Evolutionary conservation across 768 basidiomycete species (phyloP), one percentile per base, ranked within the genome.

Genomic region (Leccinum rimulosum): DNA sequence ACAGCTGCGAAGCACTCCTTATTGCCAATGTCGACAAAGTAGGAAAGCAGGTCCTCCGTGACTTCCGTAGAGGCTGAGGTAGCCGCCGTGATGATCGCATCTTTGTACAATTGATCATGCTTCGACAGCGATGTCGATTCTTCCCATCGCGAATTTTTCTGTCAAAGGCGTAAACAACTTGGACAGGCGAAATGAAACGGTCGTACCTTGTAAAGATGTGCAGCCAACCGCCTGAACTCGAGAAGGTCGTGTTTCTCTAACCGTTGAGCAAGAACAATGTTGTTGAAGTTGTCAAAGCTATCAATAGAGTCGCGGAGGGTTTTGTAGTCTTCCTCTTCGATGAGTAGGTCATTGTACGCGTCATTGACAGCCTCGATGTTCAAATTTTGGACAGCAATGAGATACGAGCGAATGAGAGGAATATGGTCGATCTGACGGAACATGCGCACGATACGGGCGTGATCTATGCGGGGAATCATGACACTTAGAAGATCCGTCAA

Each of bases 281-380:
- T 93, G 75, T 98, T 92, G 79, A 97, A 99, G 76, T 97, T 98
- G 76, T 98, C 95, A 70, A 97, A 95, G 73, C 95, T 95, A 76
- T 98, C 96, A 54, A 98, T 95, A 10, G 93, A 95, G 73, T 97
- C 97, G 9, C 96, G 91, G 8, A 99, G 84, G 0, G 96, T 98
- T 75, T 96, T 94, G 80, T 95, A 93, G 71, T 99, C 96, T 75
- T 99, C 97, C 73, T 99, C 97, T 73, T 99, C 97, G 60, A 99
- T 98, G 47, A 98, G 81, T n/a, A 99, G 79, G 68, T 94, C 91
- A 68, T 98, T 98, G 78, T 97, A 98, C 8, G 96, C 95, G 64
- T 97, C 95, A 69, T 99, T 99, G 69, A 99, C 93, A 15, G 95
- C 93, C 70, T 95, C 93, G 50, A 98, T 85, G 74, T 99, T 98